Percentiles rank a stretch among this genome's conserved stretches.
Conservation (phyloP, 208 protist genomes). For the Acanthamoeba lenticulata region DNA sequence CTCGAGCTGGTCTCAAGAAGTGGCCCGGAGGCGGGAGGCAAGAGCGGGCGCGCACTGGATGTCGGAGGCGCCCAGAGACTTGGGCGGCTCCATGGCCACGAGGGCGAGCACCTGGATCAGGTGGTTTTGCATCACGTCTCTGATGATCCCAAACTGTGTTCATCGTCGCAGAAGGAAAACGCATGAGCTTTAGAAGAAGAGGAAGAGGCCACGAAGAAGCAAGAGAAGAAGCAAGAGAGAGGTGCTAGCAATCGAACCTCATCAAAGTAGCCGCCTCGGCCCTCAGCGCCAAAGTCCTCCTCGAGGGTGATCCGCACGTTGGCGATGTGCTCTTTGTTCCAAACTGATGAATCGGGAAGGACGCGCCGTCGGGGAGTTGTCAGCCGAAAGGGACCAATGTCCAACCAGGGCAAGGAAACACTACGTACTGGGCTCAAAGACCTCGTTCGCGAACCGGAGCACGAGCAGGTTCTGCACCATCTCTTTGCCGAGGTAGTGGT, state of each 20-base stretch:
- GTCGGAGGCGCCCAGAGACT: slow-evolving; percentile 74
- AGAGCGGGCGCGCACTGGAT: slow-evolving; percentile 54
- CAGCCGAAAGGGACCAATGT: neutral
- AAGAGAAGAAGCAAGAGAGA: neutral
- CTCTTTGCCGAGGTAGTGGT: slow-evolving; percentile 89
- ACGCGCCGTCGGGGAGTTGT: neutral
- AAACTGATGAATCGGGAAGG: slow-evolving; percentile 69
- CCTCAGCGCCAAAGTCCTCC: slow-evolving; percentile 82
- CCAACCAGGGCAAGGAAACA: neutral
- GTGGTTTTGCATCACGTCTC: slow-evolving; percentile 92
- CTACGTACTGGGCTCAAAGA: slow-evolving; percentile 79
- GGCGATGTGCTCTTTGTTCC: slow-evolving; percentile 85
- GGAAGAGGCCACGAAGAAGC: too few relatives aligned
- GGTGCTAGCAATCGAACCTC: neutral
- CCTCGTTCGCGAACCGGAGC: slow-evolving; percentile 87
- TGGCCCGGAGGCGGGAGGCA: too few relatives aligned
- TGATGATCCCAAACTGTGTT: slow-evolving; percentile 84
- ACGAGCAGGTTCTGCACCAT: slow-evolving; percentile 87
- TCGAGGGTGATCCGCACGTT: slow-evolving; percentile 88
- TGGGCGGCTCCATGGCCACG: slow-evolving; percentile 89
- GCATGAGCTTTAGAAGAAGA: neutral
- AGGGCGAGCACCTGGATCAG: slow-evolving; percentile 87
- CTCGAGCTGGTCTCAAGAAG: too few relatives aligned
- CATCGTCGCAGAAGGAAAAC: neutral
- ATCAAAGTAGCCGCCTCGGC: slow-evolving; percentile 87